Evolutionary conservation across 2,329 filamentous ascomycete species (phyloP).

Genomic region (Arthrobotrys megalospora): DNA sequence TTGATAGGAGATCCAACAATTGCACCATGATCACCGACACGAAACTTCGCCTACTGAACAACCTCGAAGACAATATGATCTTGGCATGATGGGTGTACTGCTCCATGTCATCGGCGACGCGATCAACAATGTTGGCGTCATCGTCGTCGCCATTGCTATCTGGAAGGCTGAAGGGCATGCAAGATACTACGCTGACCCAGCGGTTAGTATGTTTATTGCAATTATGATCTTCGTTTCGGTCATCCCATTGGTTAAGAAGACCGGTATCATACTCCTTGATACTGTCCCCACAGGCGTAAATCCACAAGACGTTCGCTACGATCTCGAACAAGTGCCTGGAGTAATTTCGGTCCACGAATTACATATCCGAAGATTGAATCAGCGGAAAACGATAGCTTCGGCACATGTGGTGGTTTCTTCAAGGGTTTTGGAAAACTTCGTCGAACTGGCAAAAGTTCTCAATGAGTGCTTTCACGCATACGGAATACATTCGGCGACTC

Average conservation of each 20-base stretch:
- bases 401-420: conserved; percentile 78
- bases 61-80: conserved; percentile 71
- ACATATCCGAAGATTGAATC: conserved; percentile 81
- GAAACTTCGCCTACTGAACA: conserved; percentile 64
- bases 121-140: conserved; percentile 82
- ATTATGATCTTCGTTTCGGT: conserved; percentile 80
- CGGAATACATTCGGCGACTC: conserved; percentile 79
- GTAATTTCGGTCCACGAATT: conserved; percentile 79
- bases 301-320: conserved; percentile 76
- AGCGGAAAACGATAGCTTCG: conserved; percentile 78
- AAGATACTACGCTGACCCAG: conserved; percentile 81
- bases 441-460: conserved; percentile 75
- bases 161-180: conserved; percentile 75
- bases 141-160: conserved; percentile 78
- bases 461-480: conserved; percentile 80
- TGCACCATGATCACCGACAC: conserved; percentile 72
- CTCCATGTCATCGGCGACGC: conserved; percentile 81
- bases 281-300: conserved; percentile 76
- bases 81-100: conserved; percentile 80
- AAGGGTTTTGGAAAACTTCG: conserved; percentile 73
- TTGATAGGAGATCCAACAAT: conserved; percentile 61
- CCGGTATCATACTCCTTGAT: conserved; percentile 78
- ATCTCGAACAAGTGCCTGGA: conserved; percentile 78
- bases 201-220: conserved; percentile 78
- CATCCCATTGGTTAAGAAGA: conserved; percentile 75